These are phyloP conservation scores for Debaryomyces hansenii DNA, from an alignment of 805 yeast genomes.

Conservation along the genomic window DNA sequence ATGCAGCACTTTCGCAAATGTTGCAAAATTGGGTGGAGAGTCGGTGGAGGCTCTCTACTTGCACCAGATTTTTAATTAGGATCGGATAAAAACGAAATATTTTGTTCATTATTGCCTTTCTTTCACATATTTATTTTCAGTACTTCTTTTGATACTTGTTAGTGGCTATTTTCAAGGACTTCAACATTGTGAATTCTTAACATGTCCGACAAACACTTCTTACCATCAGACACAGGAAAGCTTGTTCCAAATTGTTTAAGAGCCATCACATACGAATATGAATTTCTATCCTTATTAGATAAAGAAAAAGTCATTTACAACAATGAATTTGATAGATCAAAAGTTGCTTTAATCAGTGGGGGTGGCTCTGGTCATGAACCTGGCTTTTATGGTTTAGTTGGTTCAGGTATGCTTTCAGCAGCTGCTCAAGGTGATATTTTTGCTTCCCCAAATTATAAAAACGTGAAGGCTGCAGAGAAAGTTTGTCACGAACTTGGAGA, in stretches of 20 bases:
- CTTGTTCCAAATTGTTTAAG: conserved; percentile 36
- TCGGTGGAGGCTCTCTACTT: too few relatives aligned
- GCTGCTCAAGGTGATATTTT: conserved; percentile 42
- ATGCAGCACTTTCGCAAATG: too few relatives aligned
- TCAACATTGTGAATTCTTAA: too few relatives aligned
- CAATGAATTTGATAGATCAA: conserved; percentile 19
- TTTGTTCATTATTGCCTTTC: too few relatives aligned
- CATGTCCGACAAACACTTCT: conserved; percentile 33
- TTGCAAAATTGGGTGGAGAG: too few relatives aligned
- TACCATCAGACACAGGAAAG: conserved; percentile 30
- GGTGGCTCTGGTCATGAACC: conserved; percentile 6
- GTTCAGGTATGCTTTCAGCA: conserved; percentile 37
- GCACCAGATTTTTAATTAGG: too few relatives aligned
- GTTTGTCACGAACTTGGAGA: conserved; percentile 21
- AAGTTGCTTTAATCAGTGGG: conserved; percentile 12
- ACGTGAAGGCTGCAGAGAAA: conserved; percentile 37
- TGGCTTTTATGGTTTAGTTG: conserved; percentile 40
- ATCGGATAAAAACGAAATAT: too few relatives aligned
- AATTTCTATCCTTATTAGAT: conserved; percentile 32
- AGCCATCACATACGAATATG: conserved; percentile 39
- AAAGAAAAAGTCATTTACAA: conserved; percentile 39
- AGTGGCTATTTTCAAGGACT: too few relatives aligned
- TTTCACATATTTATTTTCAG: too few relatives aligned
- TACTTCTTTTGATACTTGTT: too few relatives aligned
- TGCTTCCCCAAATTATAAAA: conserved; percentile 39